Percentiles rank a stretch among this genome's conserved stretches.
These are phyloP conservation scores for Myxozyma geophila DNA, from an alignment of 805 yeast genomes.

Conservation along the genomic window DNA sequence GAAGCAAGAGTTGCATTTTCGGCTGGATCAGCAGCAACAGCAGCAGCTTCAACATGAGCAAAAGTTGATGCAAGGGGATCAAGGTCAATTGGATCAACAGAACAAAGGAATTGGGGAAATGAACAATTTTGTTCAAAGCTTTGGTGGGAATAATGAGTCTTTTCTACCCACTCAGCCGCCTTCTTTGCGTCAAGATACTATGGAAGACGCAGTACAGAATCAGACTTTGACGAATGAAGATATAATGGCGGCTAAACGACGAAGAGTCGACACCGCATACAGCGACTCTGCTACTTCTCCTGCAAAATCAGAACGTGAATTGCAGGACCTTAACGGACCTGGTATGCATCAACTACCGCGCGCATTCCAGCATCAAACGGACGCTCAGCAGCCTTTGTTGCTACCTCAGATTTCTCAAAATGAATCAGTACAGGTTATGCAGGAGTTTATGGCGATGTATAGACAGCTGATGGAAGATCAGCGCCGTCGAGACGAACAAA, in stretches of 20 bases:
- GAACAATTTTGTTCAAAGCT: neutral
- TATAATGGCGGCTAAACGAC: conserved; percentile 5
- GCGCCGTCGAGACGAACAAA: conserved; percentile 22
- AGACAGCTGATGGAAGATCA: conserved; percentile 22
- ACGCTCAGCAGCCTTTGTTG: neutral
- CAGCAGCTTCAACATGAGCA: conserved; percentile 2
- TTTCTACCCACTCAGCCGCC: neutral
- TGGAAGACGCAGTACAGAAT: neutral
- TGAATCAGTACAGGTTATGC: neutral
- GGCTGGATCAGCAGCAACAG: neutral
- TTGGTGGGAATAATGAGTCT: neutral
- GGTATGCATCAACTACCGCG: neutral
- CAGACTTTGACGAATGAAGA: conserved; percentile 7
- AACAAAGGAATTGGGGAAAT: neutral
- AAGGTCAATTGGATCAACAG: neutral
- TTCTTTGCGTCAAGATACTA: neutral
- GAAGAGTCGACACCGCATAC: neutral
- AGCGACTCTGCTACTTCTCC: neutral
- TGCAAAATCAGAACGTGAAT: neutral
- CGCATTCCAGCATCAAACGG: neutral
- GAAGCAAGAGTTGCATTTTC: conserved; percentile 2
- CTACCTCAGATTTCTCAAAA: neutral
- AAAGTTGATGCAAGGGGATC: neutral
- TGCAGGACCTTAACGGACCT: neutral
- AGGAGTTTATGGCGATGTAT: conserved; percentile 20